Conservation (phyloP, 257 asterid genomes). For the Euphrasia confusa region DNA sequence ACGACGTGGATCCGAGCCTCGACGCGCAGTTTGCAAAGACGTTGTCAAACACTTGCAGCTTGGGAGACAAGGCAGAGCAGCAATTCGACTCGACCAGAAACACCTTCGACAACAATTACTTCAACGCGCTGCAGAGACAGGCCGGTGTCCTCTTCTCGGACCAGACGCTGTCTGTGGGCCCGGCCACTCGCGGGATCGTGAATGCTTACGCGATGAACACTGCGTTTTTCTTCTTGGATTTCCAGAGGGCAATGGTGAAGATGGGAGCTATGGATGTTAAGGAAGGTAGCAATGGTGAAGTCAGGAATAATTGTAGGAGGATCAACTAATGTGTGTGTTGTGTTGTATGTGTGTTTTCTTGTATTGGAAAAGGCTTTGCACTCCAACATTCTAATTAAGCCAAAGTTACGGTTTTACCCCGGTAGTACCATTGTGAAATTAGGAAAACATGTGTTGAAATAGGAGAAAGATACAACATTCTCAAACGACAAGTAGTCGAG, state of each 20-base stretch:
- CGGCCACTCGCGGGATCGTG: constrained; percentile 54
- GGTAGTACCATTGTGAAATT: too few relatives aligned
- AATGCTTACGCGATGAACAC: constrained; percentile 58
- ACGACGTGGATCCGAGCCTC: constrained; percentile 60
- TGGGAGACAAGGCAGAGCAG: constrained; percentile 70
- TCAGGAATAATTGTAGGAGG: constrained; percentile 49
- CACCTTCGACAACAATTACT: constrained; percentile 61
- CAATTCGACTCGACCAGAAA: constrained; percentile 54
- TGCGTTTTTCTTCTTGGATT: constrained; percentile 79
- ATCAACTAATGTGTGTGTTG: constrained; percentile 27
- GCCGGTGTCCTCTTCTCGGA: constrained; percentile 75
- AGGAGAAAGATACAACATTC: background rate
- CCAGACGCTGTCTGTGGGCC: constrained; percentile 57
- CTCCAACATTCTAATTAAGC: too few relatives aligned
- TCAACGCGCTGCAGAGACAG: constrained; percentile 48
- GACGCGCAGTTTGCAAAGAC: constrained; percentile 56
- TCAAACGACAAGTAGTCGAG: constrained; percentile 8
- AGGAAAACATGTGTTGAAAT: background rate
- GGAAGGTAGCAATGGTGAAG: constrained; percentile 65
- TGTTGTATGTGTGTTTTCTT: too few relatives aligned
- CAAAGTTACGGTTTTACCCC: too few relatives aligned
- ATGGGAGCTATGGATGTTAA: constrained; percentile 76
- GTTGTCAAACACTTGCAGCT: constrained; percentile 55
- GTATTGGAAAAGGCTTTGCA: too few relatives aligned
- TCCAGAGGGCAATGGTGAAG: constrained; percentile 72